phyloP scores from a whole-genome alignment of 176 grass and related monocot species.

The Eleusine indica region DNA sequence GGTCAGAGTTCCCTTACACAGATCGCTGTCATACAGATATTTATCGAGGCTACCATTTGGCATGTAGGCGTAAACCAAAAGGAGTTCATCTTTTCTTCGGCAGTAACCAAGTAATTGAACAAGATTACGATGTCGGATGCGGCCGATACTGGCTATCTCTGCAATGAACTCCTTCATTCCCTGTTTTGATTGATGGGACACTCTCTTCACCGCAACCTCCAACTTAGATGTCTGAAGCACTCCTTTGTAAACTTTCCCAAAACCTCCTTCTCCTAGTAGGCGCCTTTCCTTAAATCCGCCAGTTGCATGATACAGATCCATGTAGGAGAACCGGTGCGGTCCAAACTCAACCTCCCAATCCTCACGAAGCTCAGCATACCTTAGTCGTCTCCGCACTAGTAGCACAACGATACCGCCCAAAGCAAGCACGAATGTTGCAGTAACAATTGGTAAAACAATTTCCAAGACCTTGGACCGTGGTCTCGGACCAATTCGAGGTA shows the following conservation, averaged over 20 bases:
- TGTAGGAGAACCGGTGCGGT: conserved; percentile 15
- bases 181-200: neutral
- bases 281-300: neutral
- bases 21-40: neutral
- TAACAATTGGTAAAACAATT: neutral
- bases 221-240: neutral
- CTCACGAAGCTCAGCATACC: neutral
- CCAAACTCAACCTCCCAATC: conserved; percentile 19
- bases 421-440: neutral
- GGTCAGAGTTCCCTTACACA: neutral
- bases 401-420: neutral
- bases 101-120: neutral
- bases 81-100: neutral
- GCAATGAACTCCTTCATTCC: neutral
- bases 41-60: neutral
- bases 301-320: conserved; percentile 13
- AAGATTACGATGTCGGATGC: neutral
- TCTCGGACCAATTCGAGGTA: neutral
- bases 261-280: neutral
- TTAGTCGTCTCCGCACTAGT: neutral
- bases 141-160: neutral
- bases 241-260: conserved; percentile 28
- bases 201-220: neutral
- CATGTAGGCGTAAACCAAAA: neutral
- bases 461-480: neutral